Evolutionary conservation across 192 early-diverging fungal genomes (phyloP).

Genomic region (Backusella mclennaniae): DNA sequence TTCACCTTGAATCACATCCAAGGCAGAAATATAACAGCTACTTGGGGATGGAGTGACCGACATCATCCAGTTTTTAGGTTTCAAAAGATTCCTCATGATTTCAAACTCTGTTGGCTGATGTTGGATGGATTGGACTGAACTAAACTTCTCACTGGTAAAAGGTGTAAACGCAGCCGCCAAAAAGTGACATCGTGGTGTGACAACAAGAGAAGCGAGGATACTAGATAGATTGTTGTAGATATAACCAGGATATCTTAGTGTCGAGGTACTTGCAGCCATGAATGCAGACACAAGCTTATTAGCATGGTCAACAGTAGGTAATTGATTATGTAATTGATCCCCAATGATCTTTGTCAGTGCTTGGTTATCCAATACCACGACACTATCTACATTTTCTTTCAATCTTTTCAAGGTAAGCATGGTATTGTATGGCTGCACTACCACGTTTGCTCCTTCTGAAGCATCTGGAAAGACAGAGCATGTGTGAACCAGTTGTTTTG

Average conservation of each 20-base stretch:
- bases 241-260: slow-evolving; percentile 96
- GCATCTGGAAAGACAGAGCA: slow-evolving; percentile 98
- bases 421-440: slow-evolving; percentile 99
- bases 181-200: slow-evolving; percentile 96
- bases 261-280: slow-evolving; percentile 96
- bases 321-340: slow-evolving; percentile 89
- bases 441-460: slow-evolving; percentile 88
- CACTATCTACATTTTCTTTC: slow-evolving; percentile 91
- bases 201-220: slow-evolving; percentile 92
- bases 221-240: slow-evolving; percentile 99
- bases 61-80: slow-evolving; percentile 97
- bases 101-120: slow-evolving; percentile 96
- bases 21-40: slow-evolving; percentile 94
- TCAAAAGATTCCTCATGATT: slow-evolving; percentile 94
- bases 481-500: slow-evolving; percentile 96
- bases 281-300: slow-evolving; percentile 98
- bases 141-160: slow-evolving; percentile 88
- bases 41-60: slow-evolving; percentile 86
- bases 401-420: slow-evolving; percentile 90
- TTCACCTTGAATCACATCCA: slow-evolving; percentile 99
- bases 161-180: slow-evolving; percentile 95
- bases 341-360: slow-evolving; percentile 88
- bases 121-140: slow-evolving; percentile 81
- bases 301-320: slow-evolving; percentile 91
- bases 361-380: slow-evolving; percentile 95